Evolutionary conservation across 306 rosid species (phyloP).

Genomic region (Senna tora): DNA sequence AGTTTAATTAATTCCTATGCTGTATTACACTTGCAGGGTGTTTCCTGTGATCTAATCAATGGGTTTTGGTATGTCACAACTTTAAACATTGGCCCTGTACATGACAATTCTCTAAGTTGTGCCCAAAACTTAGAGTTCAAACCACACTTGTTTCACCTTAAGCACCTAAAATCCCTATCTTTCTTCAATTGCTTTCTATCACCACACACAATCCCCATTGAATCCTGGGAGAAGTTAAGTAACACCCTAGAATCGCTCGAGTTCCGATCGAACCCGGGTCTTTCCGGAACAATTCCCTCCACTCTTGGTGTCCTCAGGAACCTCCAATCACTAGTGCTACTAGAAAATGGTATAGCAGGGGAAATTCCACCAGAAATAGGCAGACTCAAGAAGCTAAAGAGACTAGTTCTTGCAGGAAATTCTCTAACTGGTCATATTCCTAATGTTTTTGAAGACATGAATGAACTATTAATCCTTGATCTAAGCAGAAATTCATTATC

Average conservation of each 20-base stretch:
- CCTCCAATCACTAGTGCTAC: slow-evolving; percentile 72
- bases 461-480: slow-evolving; percentile 68
- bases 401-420: slow-evolving; percentile 73
- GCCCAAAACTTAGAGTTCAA: slow-evolving; percentile 54
- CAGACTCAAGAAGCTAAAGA: slow-evolving; percentile 54
- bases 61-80: slow-evolving; percentile 86
- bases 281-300: slow-evolving; percentile 63
- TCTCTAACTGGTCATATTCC: slow-evolving; percentile 62
- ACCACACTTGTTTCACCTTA: slow-evolving; percentile 61
- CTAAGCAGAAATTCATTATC: slow-evolving; percentile 73
- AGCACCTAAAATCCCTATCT: slow-evolving; percentile 66
- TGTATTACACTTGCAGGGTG: slow-evolving; percentile 68
- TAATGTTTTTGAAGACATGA: slow-evolving; percentile 49
- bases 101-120: slow-evolving; percentile 82
- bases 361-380: slow-evolving; percentile 63
- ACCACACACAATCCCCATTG: slow-evolving; percentile 51
- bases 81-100: slow-evolving; percentile 77
- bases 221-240: slow-evolving; percentile 68
- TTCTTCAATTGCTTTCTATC: slow-evolving; percentile 80
- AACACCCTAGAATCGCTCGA: slow-evolving; percentile 73
- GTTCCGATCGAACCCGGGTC: slow-evolving; percentile 74
- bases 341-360: slow-evolving; percentile 72
- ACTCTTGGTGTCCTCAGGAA: slow-evolving; percentile 60
- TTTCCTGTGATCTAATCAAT: slow-evolving; percentile 80
- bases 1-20: not conserved